Conservation (phyloP, 2,329 filamentous ascomycete species). For the Anisogramma anomala region DNA sequence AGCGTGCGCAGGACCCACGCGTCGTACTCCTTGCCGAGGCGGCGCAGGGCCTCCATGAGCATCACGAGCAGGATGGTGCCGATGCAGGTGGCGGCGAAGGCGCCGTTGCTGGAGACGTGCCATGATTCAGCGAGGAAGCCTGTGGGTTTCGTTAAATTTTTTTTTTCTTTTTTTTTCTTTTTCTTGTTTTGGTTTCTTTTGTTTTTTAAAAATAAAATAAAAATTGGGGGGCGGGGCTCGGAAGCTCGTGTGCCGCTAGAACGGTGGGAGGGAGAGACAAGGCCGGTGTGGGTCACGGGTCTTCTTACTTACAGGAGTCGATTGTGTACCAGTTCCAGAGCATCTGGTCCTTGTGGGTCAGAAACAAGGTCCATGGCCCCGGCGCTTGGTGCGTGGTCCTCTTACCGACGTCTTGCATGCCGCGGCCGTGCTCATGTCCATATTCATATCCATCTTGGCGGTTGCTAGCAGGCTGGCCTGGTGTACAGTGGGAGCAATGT, state of each 20-base stretch:
- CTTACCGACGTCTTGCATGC: conserved; percentile 13
- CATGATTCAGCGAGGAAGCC: conserved; percentile 30
- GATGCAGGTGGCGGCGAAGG: conserved; percentile 33
- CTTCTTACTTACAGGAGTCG: conserved; percentile 10
- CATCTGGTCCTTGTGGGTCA: conserved; percentile 5
- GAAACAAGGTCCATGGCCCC: too few species aligned
- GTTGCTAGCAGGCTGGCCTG: too few species aligned
- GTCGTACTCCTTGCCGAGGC: conserved; percentile 32
- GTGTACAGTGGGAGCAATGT: too few species aligned
- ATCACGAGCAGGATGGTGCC: conserved; percentile 31
- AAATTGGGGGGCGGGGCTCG: too few species aligned
- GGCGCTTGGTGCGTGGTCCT: not conserved
- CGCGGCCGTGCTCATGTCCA: conserved; percentile 5
- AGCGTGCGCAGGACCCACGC: conserved; percentile 28
- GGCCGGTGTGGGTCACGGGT: too few species aligned
- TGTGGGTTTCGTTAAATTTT: not conserved
- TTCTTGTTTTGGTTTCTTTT: too few species aligned
- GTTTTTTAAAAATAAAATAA: too few species aligned
- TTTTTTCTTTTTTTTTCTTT: too few species aligned
- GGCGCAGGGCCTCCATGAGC: conserved; percentile 29
- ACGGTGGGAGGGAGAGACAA: too few species aligned
- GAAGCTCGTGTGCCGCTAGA: too few species aligned
- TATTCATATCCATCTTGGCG: conserved; percentile 11
- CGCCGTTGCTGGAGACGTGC: conserved; percentile 28
- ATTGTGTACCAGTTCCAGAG: conserved; percentile 15